Conservation (phyloP, 2,329 filamentous ascomycete genomes). For the Chalaropsis ovoidea region DNA sequence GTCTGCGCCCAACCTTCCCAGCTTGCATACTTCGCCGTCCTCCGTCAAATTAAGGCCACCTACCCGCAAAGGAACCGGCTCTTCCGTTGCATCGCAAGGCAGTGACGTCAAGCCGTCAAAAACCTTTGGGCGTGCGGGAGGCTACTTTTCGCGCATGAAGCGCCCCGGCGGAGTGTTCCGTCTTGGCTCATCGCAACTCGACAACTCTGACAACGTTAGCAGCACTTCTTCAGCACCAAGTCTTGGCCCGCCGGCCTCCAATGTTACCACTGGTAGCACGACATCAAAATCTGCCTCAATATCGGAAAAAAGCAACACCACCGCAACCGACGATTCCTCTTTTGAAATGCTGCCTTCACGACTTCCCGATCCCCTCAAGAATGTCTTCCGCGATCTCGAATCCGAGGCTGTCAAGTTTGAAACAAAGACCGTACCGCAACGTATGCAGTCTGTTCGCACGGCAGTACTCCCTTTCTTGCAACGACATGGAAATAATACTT, state of each 20-base stretch:
- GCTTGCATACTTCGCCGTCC: conserved; percentile 22
- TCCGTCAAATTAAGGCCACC: conserved; percentile 15
- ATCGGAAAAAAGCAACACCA: conserved; percentile 34
- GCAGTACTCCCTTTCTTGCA: conserved; percentile 67
- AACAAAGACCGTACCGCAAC: conserved; percentile 52
- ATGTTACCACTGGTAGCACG: conserved; percentile 32
- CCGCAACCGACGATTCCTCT: conserved; percentile 38
- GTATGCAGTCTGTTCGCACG: conserved; percentile 63
- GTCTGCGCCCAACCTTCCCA: conserved; percentile 24
- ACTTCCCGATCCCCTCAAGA: conserved; percentile 45
- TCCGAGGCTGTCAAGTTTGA: conserved; percentile 49
- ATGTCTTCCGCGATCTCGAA: conserved; percentile 46
- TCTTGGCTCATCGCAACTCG: conserved; percentile 33
- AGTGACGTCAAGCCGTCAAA: conserved; percentile 30
- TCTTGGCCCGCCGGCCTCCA: conserved; percentile 34
- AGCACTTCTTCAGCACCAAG: conserved; percentile 40
- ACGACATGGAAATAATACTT: conserved; percentile 57
- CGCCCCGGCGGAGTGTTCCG: conserved; percentile 37
- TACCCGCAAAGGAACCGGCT: conserved; percentile 16
- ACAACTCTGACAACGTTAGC: conserved; percentile 37
- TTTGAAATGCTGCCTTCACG: conserved; percentile 36
- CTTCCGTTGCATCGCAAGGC: conserved; percentile 11
- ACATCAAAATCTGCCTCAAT: conserved; percentile 35
- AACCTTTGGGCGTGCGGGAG: conserved; percentile 37
- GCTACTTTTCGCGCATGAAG: conserved; percentile 43